Conservation (phyloP, 805 yeast genomes). For the Candida ficus region DNA sequence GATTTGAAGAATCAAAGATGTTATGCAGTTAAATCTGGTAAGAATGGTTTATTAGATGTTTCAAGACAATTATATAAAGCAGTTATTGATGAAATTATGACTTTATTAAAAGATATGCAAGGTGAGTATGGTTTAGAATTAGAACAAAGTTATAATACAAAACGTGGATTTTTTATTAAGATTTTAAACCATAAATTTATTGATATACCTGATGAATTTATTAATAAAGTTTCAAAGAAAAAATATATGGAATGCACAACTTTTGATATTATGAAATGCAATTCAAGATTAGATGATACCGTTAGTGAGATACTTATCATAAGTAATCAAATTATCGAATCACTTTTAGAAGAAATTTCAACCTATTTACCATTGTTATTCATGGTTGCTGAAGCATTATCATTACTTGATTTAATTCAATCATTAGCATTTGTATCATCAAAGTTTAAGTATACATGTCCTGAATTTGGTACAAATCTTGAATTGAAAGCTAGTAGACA, state of each 20-base stretch:
- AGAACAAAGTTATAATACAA: slow-evolving; percentile 30
- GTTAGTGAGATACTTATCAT: slow-evolving; percentile 36
- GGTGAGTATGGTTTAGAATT: slow-evolving; percentile 23
- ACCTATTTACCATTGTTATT: slow-evolving; percentile 31
- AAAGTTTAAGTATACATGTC: slow-evolving; percentile 26
- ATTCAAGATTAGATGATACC: slow-evolving; percentile 35
- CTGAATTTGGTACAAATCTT: slow-evolving; percentile 30
- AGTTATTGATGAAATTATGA: slow-evolving; percentile 32
- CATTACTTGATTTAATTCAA: slow-evolving; percentile 36
- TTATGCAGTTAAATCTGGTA: slow-evolving; percentile 39
- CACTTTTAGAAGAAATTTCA: slow-evolving; percentile 24
- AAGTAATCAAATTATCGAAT: slow-evolving; percentile 36
- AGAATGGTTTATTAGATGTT: slow-evolving; percentile 41
- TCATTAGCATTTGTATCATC: slow-evolving; percentile 27
- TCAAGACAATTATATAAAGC: slow-evolving; percentile 37
- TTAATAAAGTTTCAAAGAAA: slow-evolving; percentile 28
- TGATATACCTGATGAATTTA: slow-evolving; percentile 30
- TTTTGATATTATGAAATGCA: slow-evolving; percentile 34
- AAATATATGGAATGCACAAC: slow-evolving; percentile 36
- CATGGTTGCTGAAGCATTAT: slow-evolving; percentile 39
- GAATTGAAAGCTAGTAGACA: slow-evolving; percentile 33
- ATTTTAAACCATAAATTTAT: slow-evolving; percentile 20
- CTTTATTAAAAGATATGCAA: slow-evolving; percentile 23
- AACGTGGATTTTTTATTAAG: slow-evolving; percentile 35
- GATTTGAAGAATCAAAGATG: slow-evolving; percentile 40